phyloP scores from a whole-genome alignment of 768 basidiomycete species.

The Solioccasus polychromus region DNA sequence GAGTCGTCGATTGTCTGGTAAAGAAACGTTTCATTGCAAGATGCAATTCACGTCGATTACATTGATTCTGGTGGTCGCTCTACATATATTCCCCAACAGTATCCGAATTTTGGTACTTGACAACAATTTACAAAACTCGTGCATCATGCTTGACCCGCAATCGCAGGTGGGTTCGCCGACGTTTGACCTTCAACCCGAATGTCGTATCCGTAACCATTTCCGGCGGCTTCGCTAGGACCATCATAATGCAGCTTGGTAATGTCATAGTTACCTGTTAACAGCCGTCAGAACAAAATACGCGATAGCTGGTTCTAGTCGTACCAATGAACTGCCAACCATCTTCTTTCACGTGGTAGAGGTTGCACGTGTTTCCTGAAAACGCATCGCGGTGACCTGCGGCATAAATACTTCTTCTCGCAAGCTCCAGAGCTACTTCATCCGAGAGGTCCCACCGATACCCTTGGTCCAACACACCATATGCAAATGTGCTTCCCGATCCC shows the following conservation, averaged over 20 bases:
- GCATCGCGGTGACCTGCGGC: conserved; percentile 97
- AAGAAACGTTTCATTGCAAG: conserved; percentile 34
- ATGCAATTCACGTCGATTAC: neutral
- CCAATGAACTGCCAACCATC: conserved; percentile 96
- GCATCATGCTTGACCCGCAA: conserved; percentile 29
- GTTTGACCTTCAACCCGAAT: conserved; percentile 58
- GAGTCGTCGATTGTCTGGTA: conserved; percentile 17
- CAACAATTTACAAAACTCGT: conserved; percentile 18
- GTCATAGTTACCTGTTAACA: conserved; percentile 80
- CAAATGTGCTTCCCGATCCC: conserved; percentile 96
- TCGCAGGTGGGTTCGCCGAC: conserved; percentile 48
- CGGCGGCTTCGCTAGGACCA: conserved; percentile 68
- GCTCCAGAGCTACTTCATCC: conserved; percentile 91
- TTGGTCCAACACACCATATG: conserved; percentile 98
- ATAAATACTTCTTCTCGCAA: conserved; percentile 90
- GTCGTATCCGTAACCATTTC: conserved; percentile 81
- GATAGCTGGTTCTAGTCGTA: conserved; percentile 35
- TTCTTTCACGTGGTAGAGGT: conserved; percentile 93
- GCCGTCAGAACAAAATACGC: conserved; percentile 9
- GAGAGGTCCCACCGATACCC: conserved; percentile 91
- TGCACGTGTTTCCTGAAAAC: conserved; percentile 93
- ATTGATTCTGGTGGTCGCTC: neutral
- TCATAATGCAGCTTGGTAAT: conserved; percentile 89
- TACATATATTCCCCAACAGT: neutral
- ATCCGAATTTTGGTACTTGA: conserved; percentile 4